Evolutionary conservation across 495 filamentous ascomycete species (phyloP).

Genomic region (Pseudoneurospora amorphoporcata): DNA sequence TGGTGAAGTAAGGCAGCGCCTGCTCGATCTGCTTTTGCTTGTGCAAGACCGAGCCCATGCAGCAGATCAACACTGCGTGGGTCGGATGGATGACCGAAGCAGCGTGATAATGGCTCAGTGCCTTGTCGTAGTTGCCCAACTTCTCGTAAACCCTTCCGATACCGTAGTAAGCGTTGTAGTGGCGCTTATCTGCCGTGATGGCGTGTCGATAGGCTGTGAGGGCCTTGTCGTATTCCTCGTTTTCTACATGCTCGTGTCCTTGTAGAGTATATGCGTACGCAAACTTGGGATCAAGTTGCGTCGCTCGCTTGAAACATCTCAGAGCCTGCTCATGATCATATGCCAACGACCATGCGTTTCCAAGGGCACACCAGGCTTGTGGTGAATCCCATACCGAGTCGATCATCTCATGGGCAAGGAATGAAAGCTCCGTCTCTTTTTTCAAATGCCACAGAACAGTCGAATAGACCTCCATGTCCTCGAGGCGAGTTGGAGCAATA

Average conservation of each 20-base stretch:
- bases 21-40: conserved; percentile 68
- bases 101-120: conserved; percentile 80
- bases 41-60: conserved; percentile 81
- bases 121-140: conserved; percentile 83
- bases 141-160: conserved; percentile 89
- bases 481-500: conserved; percentile 64
- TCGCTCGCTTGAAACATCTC: conserved; percentile 90
- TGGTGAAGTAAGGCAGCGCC: conserved; percentile 68
- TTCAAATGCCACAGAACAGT: conserved; percentile 96
- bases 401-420: conserved; percentile 79
- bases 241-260: conserved; percentile 91
- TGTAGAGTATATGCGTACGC: conserved; percentile 94
- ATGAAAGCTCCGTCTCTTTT: conserved; percentile 81
- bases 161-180: conserved; percentile 97
- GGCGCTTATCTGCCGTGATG: conserved; percentile 72
- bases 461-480: conserved; percentile 96
- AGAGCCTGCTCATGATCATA: conserved; percentile 91
- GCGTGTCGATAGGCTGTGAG: conserved; percentile 72
- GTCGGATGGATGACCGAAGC: conserved; percentile 82
- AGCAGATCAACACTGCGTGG: conserved; percentile 81
- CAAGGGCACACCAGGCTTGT: conserved; percentile 89
- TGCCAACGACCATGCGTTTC: conserved; percentile 92
- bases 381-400: conserved; percentile 80
- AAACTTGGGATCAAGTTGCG: conserved; percentile 78
- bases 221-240: conserved; percentile 95